A percentile compares a stretch with the other conserved stretches of the same genome.
Conservation (phyloP, 2,329 filamentous ascomycete genomes). For the Verruconis gallopava region DNA sequence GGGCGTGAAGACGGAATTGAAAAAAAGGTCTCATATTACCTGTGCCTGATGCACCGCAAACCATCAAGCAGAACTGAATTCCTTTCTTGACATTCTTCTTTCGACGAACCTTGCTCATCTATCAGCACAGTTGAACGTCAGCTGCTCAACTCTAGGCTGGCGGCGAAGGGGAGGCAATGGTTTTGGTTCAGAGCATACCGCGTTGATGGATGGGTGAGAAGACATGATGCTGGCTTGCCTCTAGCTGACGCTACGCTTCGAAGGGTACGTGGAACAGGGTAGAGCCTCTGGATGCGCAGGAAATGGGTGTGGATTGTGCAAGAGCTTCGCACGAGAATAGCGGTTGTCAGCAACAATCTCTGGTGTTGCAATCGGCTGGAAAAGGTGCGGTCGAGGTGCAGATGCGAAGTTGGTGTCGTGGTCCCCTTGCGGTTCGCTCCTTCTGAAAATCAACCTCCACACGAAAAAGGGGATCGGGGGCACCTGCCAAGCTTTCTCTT, state of each 20-base stretch:
- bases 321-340: too few relatives aligned
- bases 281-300: not conserved
- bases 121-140: constrained; percentile 14
- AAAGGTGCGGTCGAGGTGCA: too few relatives aligned
- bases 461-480: not conserved
- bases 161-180: constrained; percentile 3
- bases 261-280: not conserved
- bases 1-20: too few relatives aligned
- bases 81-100: constrained; percentile 99
- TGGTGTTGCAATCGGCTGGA: too few relatives aligned
- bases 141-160: constrained; percentile 6
- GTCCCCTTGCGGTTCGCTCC: not conserved
- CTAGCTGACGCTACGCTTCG: not conserved
- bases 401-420: not conserved
- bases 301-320: too few relatives aligned
- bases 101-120: constrained; percentile 86
- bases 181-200: constrained; percentile 6
- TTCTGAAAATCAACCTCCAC: not conserved
- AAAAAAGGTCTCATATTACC: too few relatives aligned
- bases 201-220: constrained; percentile 8
- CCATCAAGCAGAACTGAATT: constrained; percentile 99
- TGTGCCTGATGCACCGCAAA: constrained; percentile 96
- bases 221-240: constrained; percentile 5
- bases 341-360: too few relatives aligned
- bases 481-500: not conserved